Conservation (phyloP, 2,329 filamentous ascomycete genomes). For the Scleromitrula shiraiana region DNA sequence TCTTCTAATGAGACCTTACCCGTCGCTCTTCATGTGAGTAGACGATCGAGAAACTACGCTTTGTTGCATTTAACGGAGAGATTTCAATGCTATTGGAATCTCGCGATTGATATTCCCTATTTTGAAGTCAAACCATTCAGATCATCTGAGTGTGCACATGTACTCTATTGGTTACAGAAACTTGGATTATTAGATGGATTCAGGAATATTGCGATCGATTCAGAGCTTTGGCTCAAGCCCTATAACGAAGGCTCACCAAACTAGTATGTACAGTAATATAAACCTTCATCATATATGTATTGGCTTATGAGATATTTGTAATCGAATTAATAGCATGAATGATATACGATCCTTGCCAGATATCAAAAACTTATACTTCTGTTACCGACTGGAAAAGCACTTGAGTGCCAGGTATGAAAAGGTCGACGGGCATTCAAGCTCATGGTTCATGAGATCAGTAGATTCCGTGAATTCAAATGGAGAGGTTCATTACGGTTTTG, state of each 20-base stretch:
- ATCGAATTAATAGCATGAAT: too few relatives aligned
- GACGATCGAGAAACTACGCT: background rate
- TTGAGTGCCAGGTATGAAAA: too few relatives aligned
- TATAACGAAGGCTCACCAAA: background rate
- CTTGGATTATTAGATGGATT: background rate
- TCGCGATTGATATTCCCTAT: background rate
- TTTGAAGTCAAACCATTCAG: background rate
- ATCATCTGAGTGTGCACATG: background rate
- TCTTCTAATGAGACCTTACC: background rate
- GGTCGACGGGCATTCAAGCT: too few relatives aligned
- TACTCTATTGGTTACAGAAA: background rate
- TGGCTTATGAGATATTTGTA: too few relatives aligned
- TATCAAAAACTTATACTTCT: too few relatives aligned
- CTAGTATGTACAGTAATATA: too few relatives aligned
- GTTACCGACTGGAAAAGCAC: too few relatives aligned
- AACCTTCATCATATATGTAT: too few relatives aligned
- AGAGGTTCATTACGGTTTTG: too few relatives aligned
- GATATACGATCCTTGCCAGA: too few relatives aligned
- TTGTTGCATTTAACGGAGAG: background rate
- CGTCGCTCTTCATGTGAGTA: background rate
- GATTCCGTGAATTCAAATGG: too few relatives aligned
- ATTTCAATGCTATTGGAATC: conserved; percentile 4
- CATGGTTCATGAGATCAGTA: too few relatives aligned
- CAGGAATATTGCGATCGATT: background rate
- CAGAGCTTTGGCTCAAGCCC: background rate